Base-by-base conservation (phyloP, 1,139 yeast genomes). In the Pichia sp. region DNA sequence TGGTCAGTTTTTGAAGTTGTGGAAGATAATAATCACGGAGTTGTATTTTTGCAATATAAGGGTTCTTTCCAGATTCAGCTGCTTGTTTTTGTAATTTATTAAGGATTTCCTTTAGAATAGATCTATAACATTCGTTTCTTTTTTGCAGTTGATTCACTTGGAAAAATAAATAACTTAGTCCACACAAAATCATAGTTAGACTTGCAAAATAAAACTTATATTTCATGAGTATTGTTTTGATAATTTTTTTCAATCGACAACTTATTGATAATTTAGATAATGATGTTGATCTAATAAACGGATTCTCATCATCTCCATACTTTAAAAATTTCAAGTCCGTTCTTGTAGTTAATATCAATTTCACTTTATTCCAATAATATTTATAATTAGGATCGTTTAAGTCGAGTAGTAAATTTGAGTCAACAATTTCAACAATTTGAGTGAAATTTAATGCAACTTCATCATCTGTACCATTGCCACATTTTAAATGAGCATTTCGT, bases 271-370 rank as follows among this genome's bases (percentile, higher is more conserved):
- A 68, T 80, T 82, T 80, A 66, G 81, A 74, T 72, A 79, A 71
- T 75, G 90, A 83, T 75, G 80, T 76, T 72, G 91, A 84, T 72
- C 91, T 86, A 75, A 84, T 71, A 76, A 80, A 61, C 72, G 75
- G 68, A 73, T 74, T 64, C 66, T 69, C 41, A 18, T 36, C 14
- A 28, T 19, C 42, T 8, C 9, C 6, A 14, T 43, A 16, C 2
- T 28, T 10, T n/a, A 42, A 18, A 16, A 58, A 53, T 5, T 43
- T 51, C 3, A 62, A 50, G 66, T 69, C 60, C 62, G 67, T 66
- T 65, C 72, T 44, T 62, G 73, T 62, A 70, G 69, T 60, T 65
- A 70, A 56, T 57, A 52, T 39, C 0, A 54, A 16, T 34, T 54
- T 54, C 4, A 59, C 59, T 45, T 62, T 65, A 9, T 58, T 50